Base-by-base conservation (phyloP, 768 basidiomycete genomes). In the Nevesoporus exiguus region DNA sequence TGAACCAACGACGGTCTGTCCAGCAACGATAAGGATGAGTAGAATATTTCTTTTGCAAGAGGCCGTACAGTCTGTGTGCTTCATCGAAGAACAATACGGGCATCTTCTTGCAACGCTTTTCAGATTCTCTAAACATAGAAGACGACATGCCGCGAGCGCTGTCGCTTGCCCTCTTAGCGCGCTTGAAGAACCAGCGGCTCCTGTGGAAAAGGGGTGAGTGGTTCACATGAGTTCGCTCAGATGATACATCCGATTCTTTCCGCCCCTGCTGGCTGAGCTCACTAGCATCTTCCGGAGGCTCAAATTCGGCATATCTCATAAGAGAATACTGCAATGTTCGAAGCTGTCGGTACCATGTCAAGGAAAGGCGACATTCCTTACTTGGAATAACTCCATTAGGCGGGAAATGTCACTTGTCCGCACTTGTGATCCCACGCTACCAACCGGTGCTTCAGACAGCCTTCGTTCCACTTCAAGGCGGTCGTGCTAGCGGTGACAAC, bases 81-180 rank as follows among this genome's bases (percentile, higher is more conserved):
- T 93, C 91, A 58, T 93, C 91, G 56, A 93, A 82, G 66, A 93
- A 88, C 53, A 93, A 78, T 13, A 88, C 87, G 1, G 88, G 88
- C 65, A 86, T 81, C 71, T 82, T 86, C 76, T 92, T 93, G 54
- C 56, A 40, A 13, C 69, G 72, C 52, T 71, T 76, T 51, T 70
- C 75, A 17, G 65, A 56, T 5, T 68, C 68, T 51, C 68, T 70
- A 48, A 66, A 54, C 49, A 61, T 43, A 25, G 61, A 63, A 37
- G 71, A 72, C n/a, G 69, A 69, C 57, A 65, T 47, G 49, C 68
- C 66, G 17, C 59, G 63, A 68, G 58, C 74, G n/a, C 64, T 65
- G 7, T 66, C 65, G 27, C 61, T 64, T 14, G 51, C 49, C 47
- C 57, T 67, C 56, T 61, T 64, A 1, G 58, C 49, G 27, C 71